These are phyloP conservation scores for Alnus glutinosa DNA, from an alignment of 306 rosid genomes.

Conservation along the genomic window DNA sequence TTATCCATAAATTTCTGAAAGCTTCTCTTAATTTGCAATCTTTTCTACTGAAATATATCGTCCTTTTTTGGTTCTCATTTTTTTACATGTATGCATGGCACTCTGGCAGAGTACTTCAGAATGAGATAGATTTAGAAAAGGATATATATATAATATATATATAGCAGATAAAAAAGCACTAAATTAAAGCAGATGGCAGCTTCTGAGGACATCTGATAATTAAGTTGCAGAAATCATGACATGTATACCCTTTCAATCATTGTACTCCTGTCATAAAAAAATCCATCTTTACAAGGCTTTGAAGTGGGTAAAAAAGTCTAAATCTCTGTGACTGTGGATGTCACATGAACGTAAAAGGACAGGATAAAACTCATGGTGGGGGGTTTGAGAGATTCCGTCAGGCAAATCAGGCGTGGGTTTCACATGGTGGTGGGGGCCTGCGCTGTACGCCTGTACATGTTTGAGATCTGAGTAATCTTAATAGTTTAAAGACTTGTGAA, in stretches of 20 bases:
- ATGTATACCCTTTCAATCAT: background rate
- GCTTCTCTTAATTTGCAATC: background rate
- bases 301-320: conserved; percentile 1
- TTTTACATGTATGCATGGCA: background rate
- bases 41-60: background rate
- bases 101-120: background rate
- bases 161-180: background rate
- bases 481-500: too few relatives aligned
- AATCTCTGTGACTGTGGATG: conserved; percentile 27
- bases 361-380: background rate
- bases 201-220: background rate
- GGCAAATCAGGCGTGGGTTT: conserved; percentile 26
- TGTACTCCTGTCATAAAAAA: background rate
- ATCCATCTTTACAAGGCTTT: background rate
- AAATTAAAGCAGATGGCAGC: background rate
- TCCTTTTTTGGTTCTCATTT: background rate
- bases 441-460: background rate
- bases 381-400: conserved; percentile 35
- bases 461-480: conserved; percentile 40
- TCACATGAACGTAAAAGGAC: conserved; percentile 12
- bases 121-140: background rate
- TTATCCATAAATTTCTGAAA: background rate
- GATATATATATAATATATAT: too few relatives aligned
- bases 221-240: background rate
- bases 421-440: conserved; percentile 47